Evolutionary conservation across 129 eudicot genomes (phyloP).

Genomic region (Flaveria sonorensis): DNA sequence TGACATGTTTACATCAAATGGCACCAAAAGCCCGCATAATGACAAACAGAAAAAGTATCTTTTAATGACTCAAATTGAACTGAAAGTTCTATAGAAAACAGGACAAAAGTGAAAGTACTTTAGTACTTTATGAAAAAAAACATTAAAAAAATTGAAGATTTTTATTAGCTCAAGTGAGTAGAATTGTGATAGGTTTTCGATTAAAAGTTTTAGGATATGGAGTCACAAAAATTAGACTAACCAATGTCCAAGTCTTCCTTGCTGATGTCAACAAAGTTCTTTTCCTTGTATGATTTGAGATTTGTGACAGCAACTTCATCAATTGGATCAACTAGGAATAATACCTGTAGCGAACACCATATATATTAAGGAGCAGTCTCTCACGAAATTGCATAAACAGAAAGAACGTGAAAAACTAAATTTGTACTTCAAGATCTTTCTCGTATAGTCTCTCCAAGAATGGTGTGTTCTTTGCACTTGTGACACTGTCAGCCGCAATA

Average conservation of each 20-base stretch:
- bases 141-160: neutral
- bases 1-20: neutral
- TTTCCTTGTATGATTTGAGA: conserved; percentile 77
- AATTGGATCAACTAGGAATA: conserved; percentile 82
- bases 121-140: neutral
- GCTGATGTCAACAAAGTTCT: conserved; percentile 83
- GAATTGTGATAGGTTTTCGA: neutral
- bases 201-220: neutral
- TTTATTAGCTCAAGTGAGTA: neutral
- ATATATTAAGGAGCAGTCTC: neutral
- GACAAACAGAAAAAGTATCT: neutral
- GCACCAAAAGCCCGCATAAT: neutral
- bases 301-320: conserved; percentile 87
- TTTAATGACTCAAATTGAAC: neutral
- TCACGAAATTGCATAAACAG: neutral
- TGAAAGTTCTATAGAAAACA: neutral
- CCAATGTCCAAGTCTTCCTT: conserved; percentile 92
- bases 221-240: conserved; percentile 31
- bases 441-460: conserved; percentile 86
- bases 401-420: neutral
- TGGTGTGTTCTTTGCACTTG: conserved; percentile 89
- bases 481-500: conserved; percentile 86
- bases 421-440: conserved; percentile 72
- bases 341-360: conserved; percentile 50
- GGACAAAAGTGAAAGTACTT: neutral